Conservation (phyloP, 139 green algal species). For the Coelastrella sp. region DNA sequence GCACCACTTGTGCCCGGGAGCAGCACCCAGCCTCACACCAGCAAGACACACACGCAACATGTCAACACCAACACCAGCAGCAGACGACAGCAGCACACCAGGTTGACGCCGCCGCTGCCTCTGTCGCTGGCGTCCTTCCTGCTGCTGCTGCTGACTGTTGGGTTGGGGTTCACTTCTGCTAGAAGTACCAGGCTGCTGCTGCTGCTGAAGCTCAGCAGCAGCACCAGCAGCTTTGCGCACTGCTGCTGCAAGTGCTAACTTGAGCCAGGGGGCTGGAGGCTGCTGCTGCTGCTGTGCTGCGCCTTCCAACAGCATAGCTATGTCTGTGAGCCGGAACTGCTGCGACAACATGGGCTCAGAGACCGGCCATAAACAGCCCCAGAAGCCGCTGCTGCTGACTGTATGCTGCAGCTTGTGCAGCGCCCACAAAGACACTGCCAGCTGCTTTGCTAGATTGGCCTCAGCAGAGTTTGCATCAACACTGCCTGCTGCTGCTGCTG, state of each 20-base stretch:
- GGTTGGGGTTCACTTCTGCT: neutral
- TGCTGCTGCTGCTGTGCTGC: neutral
- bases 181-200: no score
- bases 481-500: neutral
- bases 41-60: conserved; percentile 12
- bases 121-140: neutral
- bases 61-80: neutral
- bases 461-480: neutral
- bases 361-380: neutral
- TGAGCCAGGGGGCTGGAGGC: neutral
- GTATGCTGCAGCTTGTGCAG: neutral
- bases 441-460: neutral
- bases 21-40: conserved; percentile 10
- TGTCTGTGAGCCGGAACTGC: neutral
- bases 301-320: neutral
- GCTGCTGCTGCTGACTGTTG: conserved; percentile 3
- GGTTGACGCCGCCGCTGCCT: neutral
- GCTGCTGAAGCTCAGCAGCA: conserved; percentile 8
- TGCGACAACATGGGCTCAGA: neutral
- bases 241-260: conserved; percentile 21
- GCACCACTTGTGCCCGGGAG: conserved; percentile 24
- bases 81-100: neutral
- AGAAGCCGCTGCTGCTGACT: neutral
- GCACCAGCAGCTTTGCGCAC: neutral
- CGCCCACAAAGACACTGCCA: neutral